These are phyloP conservation scores for Rhizomucor miehei DNA, from an alignment of 371 early-diverging fungal genomes.

Conservation along the genomic window DNA sequence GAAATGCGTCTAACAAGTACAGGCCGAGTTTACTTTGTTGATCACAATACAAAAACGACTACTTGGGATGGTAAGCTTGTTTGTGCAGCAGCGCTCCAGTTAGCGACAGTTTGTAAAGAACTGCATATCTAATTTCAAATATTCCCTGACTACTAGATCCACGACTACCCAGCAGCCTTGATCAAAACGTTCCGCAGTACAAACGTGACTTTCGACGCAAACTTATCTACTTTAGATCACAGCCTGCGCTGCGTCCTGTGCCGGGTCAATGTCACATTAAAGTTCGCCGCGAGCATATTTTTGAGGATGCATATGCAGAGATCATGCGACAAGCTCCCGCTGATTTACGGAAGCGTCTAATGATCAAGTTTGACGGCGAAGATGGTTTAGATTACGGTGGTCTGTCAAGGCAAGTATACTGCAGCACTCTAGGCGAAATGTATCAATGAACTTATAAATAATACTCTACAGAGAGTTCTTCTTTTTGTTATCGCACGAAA, in stretches of 20 bases:
- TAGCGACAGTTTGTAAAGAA: background rate
- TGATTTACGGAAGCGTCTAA: constrained; percentile 90
- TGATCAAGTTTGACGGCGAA: constrained; percentile 98
- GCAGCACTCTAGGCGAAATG: background rate
- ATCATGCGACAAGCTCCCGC: constrained; percentile 83
- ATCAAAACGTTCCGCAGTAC: constrained; percentile 94
- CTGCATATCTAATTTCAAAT: background rate
- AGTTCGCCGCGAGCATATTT: constrained; percentile 83
- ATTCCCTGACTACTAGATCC: constrained; percentile 57
- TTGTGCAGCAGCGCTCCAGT: background rate
- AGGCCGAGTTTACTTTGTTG: constrained; percentile 91
- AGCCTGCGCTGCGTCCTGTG: constrained; percentile 86
- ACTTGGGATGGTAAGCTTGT: constrained; percentile 83
- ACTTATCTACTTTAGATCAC: constrained; percentile 92
- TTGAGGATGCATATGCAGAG: constrained; percentile 93
- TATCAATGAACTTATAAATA: no score
- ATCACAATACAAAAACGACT: constrained; percentile 92
- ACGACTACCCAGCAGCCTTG: constrained; percentile 88
- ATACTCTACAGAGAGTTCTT: constrained; percentile 81
- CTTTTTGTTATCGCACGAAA: constrained; percentile 94
- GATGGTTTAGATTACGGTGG: constrained; percentile 99
- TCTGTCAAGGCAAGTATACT: constrained; percentile 65
- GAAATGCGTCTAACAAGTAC: constrained; percentile 96
- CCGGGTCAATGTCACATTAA: constrained; percentile 93
- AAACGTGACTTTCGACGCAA: constrained; percentile 97